Percentiles rank a stretch among this genome's conserved stretches.
phyloP scores from a whole-genome alignment of 257 asterid genomes.

The Solanum phureja region DNA sequence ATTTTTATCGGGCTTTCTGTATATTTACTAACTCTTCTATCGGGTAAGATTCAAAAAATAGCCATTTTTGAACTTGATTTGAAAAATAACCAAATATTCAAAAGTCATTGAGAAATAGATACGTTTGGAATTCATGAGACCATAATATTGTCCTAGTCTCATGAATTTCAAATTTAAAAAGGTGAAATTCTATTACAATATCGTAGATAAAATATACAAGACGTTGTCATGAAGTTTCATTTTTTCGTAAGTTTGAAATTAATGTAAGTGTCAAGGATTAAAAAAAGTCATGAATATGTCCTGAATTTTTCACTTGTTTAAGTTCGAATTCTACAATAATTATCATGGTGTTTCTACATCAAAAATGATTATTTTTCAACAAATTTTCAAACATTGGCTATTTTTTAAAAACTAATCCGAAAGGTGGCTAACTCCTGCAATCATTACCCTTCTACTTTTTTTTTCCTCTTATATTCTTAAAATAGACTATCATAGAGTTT shows the following conservation, averaged over 20 bases:
- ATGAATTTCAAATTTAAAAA: not conserved
- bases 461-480: not conserved
- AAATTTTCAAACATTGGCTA: not conserved
- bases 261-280: not conserved
- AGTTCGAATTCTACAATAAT: not conserved
- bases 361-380: not conserved
- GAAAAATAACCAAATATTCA: not conserved
- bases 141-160: not conserved
- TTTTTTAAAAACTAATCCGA: not conserved
- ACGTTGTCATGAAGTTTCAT: not conserved
- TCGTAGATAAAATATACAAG: not conserved
- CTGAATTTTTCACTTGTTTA: not conserved
- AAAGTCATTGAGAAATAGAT: not conserved
- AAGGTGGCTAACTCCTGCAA: not conserved
- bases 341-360: too few relatives aligned
- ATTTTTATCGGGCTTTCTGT: not conserved
- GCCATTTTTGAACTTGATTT: not conserved
- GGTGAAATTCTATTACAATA: not conserved
- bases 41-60: not conserved
- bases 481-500: not conserved
- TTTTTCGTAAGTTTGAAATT: not conserved
- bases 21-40: not conserved
- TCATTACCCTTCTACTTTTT: not conserved
- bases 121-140: not conserved
- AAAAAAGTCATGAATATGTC: not conserved